Conservation (phyloP, 2,329 filamentous ascomycete species). For the Stachybotrys chlorohalonatus region DNA sequence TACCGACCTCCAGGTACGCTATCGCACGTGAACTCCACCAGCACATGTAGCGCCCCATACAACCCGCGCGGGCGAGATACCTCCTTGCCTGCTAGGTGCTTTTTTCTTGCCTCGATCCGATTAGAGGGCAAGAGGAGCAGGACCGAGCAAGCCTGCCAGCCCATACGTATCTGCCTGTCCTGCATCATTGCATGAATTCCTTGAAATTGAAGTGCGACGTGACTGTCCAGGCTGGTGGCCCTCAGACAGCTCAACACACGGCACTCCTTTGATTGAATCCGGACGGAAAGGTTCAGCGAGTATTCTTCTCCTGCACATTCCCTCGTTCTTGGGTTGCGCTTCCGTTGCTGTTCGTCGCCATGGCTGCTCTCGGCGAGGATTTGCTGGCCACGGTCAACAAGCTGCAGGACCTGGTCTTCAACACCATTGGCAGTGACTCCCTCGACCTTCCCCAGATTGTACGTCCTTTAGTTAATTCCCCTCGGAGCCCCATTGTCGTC, state of each 20-base stretch:
- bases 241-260: conserved; percentile 9
- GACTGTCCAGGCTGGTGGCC: conserved; percentile 10
- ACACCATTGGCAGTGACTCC: conserved; percentile 98
- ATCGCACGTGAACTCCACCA: conserved; percentile 13
- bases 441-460: conserved; percentile 97
- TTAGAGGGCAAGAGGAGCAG: too few species aligned
- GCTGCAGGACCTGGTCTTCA: conserved; percentile 97
- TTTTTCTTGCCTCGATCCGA: not conserved
- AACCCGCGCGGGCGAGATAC: not conserved
- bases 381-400: conserved; percentile 94
- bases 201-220: conserved; percentile 16
- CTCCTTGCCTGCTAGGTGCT: not conserved
- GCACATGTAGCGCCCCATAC: not conserved
- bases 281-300: not conserved
- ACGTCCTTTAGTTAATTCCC: conserved; percentile 26
- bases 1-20: conserved; percentile 1
- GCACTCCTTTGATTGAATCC: conserved; percentile 6
- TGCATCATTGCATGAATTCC: conserved; percentile 15
- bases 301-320: not conserved
- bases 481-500: not conserved
- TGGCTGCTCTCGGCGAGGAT: conserved; percentile 95
- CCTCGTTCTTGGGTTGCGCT: conserved; percentile 4
- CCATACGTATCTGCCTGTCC: not conserved
- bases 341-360: conserved; percentile 29
- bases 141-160: too few species aligned